A percentile compares a stretch with the other conserved stretches of the same genome.
These are phyloP conservation scores for Tephrocybe sp. DNA, from an alignment of 768 basidiomycete species.

Conservation along the genomic window DNA sequence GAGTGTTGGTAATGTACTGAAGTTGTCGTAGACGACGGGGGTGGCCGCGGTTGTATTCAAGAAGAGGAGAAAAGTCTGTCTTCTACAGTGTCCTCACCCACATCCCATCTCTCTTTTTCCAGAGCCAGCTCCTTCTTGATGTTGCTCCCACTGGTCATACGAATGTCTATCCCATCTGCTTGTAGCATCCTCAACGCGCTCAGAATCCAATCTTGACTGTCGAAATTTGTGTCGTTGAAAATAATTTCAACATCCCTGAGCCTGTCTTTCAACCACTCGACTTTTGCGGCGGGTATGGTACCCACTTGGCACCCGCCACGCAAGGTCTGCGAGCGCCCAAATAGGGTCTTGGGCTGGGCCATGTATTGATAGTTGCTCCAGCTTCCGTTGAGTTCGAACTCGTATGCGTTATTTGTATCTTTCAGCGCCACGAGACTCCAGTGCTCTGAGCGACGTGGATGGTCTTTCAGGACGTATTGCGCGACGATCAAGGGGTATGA, in stretches of 20 bases:
- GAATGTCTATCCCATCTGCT: constrained; percentile 19
- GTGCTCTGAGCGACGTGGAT: constrained; percentile 27
- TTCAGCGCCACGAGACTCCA: constrained; percentile 25
- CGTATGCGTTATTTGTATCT: constrained; percentile 17
- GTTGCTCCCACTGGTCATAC: constrained; percentile 15
- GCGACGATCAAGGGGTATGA: constrained; percentile 26
- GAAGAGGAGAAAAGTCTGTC: constrained; percentile 18
- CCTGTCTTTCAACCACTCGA: constrained; percentile 23
- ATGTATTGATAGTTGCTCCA: constrained; percentile 24
- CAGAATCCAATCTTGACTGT: constrained; percentile 29
- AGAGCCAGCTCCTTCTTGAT: constrained; percentile 15
- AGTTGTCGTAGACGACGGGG: constrained; percentile 39
- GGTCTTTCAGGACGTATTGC: constrained; percentile 24
- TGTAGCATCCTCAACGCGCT: constrained; percentile 21
- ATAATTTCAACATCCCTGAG: constrained; percentile 20
- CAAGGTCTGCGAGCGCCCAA: constrained; percentile 13
- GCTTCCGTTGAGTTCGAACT: constrained; percentile 26
- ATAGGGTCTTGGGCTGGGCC: constrained; percentile 8
- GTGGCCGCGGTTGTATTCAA: constrained; percentile 63
- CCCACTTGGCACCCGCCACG: constrained; percentile 29
- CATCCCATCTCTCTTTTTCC: constrained; percentile 24
- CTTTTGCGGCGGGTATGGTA: constrained; percentile 12
- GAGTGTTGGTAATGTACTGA: constrained; percentile 25
- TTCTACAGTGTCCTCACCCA: constrained; percentile 25
- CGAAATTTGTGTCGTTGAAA: constrained; percentile 22